Conservation (phyloP, 257 asterid species). For the Solanum peruvianum region DNA sequence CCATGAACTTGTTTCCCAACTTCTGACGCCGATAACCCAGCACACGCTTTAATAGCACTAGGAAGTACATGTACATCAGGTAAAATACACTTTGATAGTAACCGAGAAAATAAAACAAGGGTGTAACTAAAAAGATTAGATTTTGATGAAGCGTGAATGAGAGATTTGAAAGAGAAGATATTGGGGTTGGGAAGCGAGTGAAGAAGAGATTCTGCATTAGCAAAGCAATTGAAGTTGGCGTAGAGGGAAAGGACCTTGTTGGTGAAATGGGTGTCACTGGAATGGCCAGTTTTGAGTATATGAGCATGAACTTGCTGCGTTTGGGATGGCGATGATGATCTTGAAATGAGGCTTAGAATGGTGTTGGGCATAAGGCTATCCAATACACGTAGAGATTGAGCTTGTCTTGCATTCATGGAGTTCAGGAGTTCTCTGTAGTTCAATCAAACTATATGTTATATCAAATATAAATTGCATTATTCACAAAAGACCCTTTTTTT, state of each 20-base stretch:
- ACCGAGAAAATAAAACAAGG: slow-evolving; percentile 33
- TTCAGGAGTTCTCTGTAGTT: not conserved
- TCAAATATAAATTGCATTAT: no score
- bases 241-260: slow-evolving; percentile 49
- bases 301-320: slow-evolving; percentile 48
- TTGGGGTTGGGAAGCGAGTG: slow-evolving; percentile 24
- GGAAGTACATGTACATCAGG: slow-evolving; percentile 73
- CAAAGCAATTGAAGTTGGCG: slow-evolving; percentile 32
- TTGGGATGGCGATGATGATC: slow-evolving; percentile 26
- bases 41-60: slow-evolving; percentile 58
- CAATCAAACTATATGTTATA: no score
- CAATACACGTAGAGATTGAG: not conserved
- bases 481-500: no score
- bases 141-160: slow-evolving; percentile 58
- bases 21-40: slow-evolving; percentile 28
- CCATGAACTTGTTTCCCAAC: slow-evolving; percentile 75
- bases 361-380: not conserved
- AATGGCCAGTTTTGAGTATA: slow-evolving; percentile 44
- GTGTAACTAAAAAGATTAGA: slow-evolving; percentile 20
- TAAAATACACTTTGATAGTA: slow-evolving; percentile 20
- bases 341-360: slow-evolving; percentile 11
- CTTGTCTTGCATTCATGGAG: not conserved
- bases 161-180: slow-evolving; percentile 37
- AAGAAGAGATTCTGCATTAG: slow-evolving; percentile 35
- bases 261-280: slow-evolving; percentile 21